A percentile compares a stretch with the other conserved stretches of the same genome.
Evolutionary conservation across 1,284 basidiomycete genomes (phyloP).

Genomic region (Phylloboletellus chloephorus): DNA sequence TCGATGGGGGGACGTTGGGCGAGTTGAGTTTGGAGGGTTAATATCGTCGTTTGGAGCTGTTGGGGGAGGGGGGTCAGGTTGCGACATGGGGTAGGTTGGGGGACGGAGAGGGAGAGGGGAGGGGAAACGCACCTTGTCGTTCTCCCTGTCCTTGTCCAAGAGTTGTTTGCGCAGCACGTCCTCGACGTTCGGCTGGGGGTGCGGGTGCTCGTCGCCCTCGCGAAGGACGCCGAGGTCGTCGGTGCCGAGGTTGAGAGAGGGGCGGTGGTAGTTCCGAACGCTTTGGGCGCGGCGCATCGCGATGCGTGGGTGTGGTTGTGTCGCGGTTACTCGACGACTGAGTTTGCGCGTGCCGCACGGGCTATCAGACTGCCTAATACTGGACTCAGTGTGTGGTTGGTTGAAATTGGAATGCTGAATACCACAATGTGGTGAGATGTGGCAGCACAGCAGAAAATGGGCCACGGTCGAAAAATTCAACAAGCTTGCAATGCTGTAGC

Average conservation of each 20-base stretch:
- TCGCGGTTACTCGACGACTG: too few species aligned
- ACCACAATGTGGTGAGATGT: too few species aligned
- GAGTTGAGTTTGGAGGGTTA: slow-evolving; percentile 57
- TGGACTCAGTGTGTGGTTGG: too few species aligned
- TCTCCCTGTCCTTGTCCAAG: slow-evolving; percentile 66
- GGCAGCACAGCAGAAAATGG: too few species aligned
- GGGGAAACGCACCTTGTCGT: slow-evolving; percentile 48
- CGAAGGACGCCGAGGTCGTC: slow-evolving; percentile 58
- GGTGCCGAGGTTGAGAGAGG: slow-evolving; percentile 42
- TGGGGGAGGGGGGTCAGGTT: neutral
- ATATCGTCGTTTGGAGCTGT: slow-evolving; percentile 56
- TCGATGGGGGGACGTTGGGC: slow-evolving; percentile 60
- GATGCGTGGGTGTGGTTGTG: neutral
- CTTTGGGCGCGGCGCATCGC: slow-evolving; percentile 53
- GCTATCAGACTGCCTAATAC: too few species aligned
- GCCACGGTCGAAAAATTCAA: too few species aligned
- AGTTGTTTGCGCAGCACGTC: slow-evolving; percentile 58
- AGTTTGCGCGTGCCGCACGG: too few species aligned
- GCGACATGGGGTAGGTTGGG: neutral
- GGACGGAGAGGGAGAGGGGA: neutral
- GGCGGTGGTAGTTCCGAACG: slow-evolving; percentile 45
- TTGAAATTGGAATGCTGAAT: too few species aligned
- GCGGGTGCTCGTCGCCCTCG: slow-evolving; percentile 51
- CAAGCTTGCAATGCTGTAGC: too few species aligned
- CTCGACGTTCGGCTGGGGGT: slow-evolving; percentile 39